phyloP scores from a whole-genome alignment of 495 filamentous ascomycete species.

The Daldinia caldariorum region DNA sequence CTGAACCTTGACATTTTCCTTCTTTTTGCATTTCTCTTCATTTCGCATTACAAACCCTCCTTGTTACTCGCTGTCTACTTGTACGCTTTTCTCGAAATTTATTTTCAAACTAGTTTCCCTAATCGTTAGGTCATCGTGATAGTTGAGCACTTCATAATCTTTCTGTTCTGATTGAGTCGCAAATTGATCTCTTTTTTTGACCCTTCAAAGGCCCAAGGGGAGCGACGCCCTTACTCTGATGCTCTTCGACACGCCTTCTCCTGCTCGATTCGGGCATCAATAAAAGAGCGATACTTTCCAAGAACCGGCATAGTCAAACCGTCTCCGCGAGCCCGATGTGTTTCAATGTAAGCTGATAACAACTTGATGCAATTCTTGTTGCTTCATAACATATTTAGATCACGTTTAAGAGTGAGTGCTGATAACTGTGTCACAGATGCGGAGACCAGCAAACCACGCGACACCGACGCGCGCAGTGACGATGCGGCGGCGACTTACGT shows the following conservation, averaged over 20 bases:
- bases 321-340: constrained; percentile 24
- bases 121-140: neutral
- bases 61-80: constrained; percentile 6
- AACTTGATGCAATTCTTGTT: neutral
- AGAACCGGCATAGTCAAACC: neutral
- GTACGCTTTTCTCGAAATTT: neutral
- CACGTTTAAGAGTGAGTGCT: constrained; percentile 7
- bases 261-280: constrained; percentile 27
- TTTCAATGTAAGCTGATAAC: constrained; percentile 27
- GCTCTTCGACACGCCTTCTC: constrained; percentile 17
- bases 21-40: constrained; percentile 40
- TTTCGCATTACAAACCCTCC: constrained; percentile 31
- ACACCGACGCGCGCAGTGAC: constrained; percentile 23
- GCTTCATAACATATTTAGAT: constrained; percentile 4
- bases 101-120: constrained; percentile 6
- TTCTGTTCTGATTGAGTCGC: neutral
- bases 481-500: constrained; percentile 40
- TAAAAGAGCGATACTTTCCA: constrained; percentile 3
- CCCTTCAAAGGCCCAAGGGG: constrained; percentile 15
- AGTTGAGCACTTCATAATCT: neutral
- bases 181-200: neutral
- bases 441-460: constrained; percentile 27
- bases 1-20: constrained; percentile 20
- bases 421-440: constrained; percentile 29
- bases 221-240: constrained; percentile 20